A percentile compares a stretch with the other conserved stretches of the same genome.
Conservation (phyloP, 2,329 filamentous ascomycete species). For the Fusarium graminum region DNA sequence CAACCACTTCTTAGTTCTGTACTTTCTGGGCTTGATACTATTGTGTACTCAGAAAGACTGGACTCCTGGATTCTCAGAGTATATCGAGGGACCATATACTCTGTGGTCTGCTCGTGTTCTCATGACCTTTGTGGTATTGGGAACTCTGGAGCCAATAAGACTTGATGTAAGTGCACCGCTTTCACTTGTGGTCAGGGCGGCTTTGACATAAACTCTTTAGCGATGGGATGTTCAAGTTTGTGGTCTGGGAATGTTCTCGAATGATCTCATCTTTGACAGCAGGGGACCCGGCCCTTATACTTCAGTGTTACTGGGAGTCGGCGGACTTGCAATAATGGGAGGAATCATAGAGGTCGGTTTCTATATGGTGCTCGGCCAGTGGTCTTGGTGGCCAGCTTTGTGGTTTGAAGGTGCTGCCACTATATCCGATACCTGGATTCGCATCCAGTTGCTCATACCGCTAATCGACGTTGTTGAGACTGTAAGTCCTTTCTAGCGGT, state of each 20-base stretch:
- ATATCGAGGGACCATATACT: not conserved
- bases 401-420: constrained; percentile 40
- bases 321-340: constrained; percentile 16
- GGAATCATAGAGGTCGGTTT: constrained; percentile 15
- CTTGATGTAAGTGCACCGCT: constrained; percentile 30
- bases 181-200: not conserved
- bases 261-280: constrained; percentile 18
- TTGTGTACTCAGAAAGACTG: constrained; percentile 20
- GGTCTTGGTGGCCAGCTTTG: constrained; percentile 24
- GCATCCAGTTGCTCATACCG: constrained; percentile 42
- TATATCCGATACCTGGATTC: constrained; percentile 23
- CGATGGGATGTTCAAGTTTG: constrained; percentile 38
- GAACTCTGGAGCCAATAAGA: constrained; percentile 44
- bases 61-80: constrained; percentile 2
- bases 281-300: constrained; percentile 10
- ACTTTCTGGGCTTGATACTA: constrained; percentile 12
- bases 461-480: constrained; percentile 46
- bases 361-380: constrained; percentile 11
- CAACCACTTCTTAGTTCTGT: constrained; percentile 1
- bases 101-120: constrained; percentile 29
- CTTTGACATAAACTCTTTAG: constrained; percentile 16
- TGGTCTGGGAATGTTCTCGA: constrained; percentile 35
- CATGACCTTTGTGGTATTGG: constrained; percentile 39
- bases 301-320: constrained; percentile 20
- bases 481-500: constrained; percentile 15